Percentiles rank a stretch among this genome's conserved stretches.
Evolutionary conservation across 257 asterid genomes (phyloP).

Genomic region (Voacanga thouarsii): DNA sequence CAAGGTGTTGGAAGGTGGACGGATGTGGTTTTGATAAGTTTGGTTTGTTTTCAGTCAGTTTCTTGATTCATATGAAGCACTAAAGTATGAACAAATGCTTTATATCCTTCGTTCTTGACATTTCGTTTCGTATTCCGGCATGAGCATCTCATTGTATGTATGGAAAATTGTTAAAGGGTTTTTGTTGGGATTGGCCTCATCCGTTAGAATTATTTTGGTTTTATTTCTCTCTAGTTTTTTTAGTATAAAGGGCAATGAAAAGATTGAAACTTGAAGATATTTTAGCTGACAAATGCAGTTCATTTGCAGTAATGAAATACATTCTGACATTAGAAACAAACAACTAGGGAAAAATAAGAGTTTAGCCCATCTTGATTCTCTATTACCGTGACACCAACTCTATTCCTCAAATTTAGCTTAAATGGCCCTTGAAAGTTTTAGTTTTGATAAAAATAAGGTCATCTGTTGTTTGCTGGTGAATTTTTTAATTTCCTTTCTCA

Average conservation of each 20-base stretch:
- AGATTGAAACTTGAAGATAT: neutral
- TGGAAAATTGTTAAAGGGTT: neutral
- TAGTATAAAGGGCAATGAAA: neutral
- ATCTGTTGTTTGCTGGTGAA: neutral
- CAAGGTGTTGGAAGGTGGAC: neutral
- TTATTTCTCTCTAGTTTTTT: neutral
- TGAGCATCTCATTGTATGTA: neutral
- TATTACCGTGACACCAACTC: neutral
- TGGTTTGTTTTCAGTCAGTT: neutral
- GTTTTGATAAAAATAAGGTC: neutral
- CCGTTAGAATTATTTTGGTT: neutral
- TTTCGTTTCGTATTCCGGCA: neutral
- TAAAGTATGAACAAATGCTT: neutral
- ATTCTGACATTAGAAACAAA: neutral
- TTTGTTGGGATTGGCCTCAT: neutral
- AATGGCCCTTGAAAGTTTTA: neutral
- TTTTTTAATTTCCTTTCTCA: neutral
- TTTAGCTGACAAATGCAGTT: neutral
- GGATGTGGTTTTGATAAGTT: neutral
- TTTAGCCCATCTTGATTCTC: neutral
- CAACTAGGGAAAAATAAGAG: neutral
- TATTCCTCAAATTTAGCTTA: neutral
- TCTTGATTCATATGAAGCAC: neutral
- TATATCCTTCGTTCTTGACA: neutral
- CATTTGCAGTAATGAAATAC: neutral